Evolutionary conservation across 352 stramenopile genomes (phyloP).

Genomic region (Aphanomyces astaci): DNA sequence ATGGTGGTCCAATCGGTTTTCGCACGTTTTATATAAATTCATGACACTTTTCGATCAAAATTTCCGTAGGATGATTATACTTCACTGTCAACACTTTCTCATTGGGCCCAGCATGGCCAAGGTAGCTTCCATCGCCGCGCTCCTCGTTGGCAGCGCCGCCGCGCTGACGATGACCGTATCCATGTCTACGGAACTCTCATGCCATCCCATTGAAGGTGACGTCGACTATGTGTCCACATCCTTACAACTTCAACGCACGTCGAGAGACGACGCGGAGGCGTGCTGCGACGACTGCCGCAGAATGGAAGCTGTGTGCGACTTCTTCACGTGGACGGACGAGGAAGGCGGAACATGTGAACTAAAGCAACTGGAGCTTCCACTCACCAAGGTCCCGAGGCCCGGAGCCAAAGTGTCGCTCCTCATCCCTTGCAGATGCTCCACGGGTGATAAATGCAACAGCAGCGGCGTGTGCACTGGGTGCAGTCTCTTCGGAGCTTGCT

Average conservation of each 20-base stretch:
- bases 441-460: background rate
- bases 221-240: background rate
- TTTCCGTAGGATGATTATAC: too few species aligned
- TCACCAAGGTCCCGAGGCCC: background rate
- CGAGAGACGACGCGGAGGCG: background rate
- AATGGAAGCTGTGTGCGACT: constrained; percentile 1
- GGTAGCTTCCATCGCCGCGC: background rate
- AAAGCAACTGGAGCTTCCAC: background rate
- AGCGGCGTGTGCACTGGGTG: background rate
- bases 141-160: background rate
- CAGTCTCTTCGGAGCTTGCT: constrained; percentile 5
- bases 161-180: background rate
- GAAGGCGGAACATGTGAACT: constrained; percentile 1
- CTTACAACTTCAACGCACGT: background rate
- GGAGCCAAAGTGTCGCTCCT: background rate
- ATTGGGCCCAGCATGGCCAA: too few species aligned
- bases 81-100: too few species aligned
- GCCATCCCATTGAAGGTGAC: background rate
- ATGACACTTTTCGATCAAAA: too few species aligned
- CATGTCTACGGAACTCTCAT: background rate
- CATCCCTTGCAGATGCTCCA: background rate
- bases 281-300: constrained; percentile 5
- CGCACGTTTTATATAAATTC: too few species aligned
- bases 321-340: background rate
- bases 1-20: too few species aligned